Conservation (phyloP, 345 rosid species). For the Aegle marmelos region DNA sequence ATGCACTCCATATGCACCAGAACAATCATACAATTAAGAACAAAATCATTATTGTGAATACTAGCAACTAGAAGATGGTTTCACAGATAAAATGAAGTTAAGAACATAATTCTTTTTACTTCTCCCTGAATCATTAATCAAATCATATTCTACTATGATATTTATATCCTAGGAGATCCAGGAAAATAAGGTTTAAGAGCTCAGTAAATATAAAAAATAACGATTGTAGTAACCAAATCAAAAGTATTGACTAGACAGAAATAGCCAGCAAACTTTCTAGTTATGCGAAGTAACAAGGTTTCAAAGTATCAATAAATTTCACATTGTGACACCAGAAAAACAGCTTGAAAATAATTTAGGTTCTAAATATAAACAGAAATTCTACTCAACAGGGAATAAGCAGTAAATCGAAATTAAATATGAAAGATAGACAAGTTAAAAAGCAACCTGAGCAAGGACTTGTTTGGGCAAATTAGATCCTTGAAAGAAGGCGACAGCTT, state of each 20-base stretch:
- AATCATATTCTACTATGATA: not conserved
- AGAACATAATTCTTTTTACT: not conserved
- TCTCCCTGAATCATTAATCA: not conserved
- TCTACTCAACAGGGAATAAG: not conserved
- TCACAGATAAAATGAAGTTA: not conserved
- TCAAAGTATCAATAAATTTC: not conserved
- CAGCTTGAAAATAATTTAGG: conserved; percentile 5
- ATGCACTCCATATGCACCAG: not conserved
- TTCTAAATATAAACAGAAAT: not conserved
- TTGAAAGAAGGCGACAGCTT: conserved; percentile 88
- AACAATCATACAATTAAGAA: not conserved
- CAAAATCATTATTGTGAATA: not conserved
- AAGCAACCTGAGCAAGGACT: conserved; percentile 84
- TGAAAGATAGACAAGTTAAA: not conserved
- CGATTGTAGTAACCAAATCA: not conserved
- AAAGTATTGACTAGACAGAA: not conserved
- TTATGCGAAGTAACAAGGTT: not conserved
- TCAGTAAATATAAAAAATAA: not conserved
- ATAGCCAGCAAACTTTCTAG: not conserved
- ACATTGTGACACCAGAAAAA: not conserved
- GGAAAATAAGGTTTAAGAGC: not conserved
- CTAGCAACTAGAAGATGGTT: not conserved
- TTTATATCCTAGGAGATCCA: not conserved
- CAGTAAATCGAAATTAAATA: not conserved
- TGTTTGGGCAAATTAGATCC: conserved; percentile 83